Conservation (phyloP, 2,329 filamentous ascomycete genomes). For the Trichoderma lentiforme region DNA sequence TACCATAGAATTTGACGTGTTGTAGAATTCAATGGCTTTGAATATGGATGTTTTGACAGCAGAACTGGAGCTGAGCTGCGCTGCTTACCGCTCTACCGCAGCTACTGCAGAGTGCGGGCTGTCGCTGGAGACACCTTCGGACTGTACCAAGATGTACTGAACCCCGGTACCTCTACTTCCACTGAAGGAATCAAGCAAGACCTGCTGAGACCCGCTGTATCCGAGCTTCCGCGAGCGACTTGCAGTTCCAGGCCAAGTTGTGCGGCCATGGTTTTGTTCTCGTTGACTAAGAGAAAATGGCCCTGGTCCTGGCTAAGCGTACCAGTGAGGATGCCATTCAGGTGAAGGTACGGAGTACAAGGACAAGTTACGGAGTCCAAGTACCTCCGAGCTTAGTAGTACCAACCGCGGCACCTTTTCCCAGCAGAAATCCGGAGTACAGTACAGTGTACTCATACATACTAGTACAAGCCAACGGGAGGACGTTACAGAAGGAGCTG, state of each 20-base stretch:
- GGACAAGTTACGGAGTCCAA: not conserved
- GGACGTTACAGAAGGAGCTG: not conserved
- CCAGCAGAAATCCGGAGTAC: not conserved
- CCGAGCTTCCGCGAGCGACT: constrained; percentile 15
- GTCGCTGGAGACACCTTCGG: not conserved
- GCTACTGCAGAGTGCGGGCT: not conserved
- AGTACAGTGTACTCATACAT: not conserved
- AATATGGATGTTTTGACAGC: not conserved
- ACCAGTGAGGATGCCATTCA: not conserved
- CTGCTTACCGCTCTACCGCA: not conserved
- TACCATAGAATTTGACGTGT: not conserved
- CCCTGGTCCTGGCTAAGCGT: not conserved
- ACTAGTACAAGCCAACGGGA: not conserved
- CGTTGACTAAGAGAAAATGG: constrained; percentile 11
- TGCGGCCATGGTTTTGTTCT: not conserved
- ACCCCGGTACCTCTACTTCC: not conserved
- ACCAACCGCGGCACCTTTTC: not conserved
- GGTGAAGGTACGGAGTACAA: not conserved
- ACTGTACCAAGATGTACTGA: not conserved
- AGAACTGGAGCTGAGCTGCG: not conserved
- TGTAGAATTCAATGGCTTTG: not conserved
- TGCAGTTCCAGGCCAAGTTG: not conserved
- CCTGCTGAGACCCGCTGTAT: not conserved
- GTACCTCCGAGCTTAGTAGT: not conserved
- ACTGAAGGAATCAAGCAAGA: not conserved